These are phyloP conservation scores for Chlamydomonas reinhardtii DNA, from an alignment of 163 green algal genomes.

Conservation along the genomic window DNA sequence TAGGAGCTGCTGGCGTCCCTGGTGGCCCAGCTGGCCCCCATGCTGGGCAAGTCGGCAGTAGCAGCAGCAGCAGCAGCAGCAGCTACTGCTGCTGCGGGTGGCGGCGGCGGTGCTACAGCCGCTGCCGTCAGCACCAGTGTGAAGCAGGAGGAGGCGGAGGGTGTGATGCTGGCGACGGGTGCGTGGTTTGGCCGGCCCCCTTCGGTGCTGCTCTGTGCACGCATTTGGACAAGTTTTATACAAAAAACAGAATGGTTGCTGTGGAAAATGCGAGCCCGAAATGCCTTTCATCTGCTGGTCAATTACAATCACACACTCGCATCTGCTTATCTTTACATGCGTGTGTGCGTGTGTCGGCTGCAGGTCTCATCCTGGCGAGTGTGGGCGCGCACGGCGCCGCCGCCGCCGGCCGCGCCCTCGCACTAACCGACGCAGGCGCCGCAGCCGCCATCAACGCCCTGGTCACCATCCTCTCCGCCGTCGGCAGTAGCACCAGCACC, in stretches of 20 bases:
- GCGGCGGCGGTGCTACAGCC: background rate
- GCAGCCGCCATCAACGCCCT: conserved; percentile 18
- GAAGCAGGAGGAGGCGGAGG: conserved; percentile 80
- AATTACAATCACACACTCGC: too few relatives aligned
- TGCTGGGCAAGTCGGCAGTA: background rate
- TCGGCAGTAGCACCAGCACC: too few relatives aligned
- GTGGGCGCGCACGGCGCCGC: background rate
- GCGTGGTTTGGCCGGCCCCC: too few relatives aligned
- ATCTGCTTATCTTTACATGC: too few relatives aligned
- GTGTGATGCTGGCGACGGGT: conserved; percentile 70
- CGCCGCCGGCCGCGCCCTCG: conserved; percentile 15
- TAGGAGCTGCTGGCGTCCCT: conserved; percentile 26
- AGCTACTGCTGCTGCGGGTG: conserved; percentile 8
- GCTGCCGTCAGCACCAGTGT: background rate
- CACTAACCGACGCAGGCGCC: background rate
- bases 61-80: background rate
- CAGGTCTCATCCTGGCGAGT: background rate
- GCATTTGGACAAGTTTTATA: too few relatives aligned
- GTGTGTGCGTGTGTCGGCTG: too few relatives aligned
- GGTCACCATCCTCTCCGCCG: too few relatives aligned
- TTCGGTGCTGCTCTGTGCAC: background rate
- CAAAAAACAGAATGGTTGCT: too few relatives aligned
- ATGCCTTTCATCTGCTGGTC: too few relatives aligned
- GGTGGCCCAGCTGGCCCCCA: background rate
- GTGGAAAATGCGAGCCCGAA: too few relatives aligned